Evolutionary conservation across 495 filamentous ascomycete genomes (phyloP), one percentile per base, ranked within the genome.

Genomic region (Elaphomyces granulatus): DNA sequence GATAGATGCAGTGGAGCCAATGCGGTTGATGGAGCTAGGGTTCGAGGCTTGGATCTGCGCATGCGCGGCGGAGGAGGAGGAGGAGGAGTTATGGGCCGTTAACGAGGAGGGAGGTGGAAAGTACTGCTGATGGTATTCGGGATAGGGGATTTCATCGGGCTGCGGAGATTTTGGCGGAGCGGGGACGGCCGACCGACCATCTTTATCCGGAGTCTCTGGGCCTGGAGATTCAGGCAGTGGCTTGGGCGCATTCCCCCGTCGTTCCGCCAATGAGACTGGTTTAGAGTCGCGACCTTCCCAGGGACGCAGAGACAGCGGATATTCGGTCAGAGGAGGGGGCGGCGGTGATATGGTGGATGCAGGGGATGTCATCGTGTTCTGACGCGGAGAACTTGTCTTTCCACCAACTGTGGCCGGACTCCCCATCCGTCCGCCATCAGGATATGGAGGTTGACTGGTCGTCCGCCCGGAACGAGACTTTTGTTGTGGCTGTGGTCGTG

Each of bases 1-100:
- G 0, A 77, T 93, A 0, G 90, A 95, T 12, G 87, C 86, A 19
- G 82, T 87, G 0, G 85, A 92, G 38, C 76, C 78, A 45, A 92
- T 75, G 17, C 87, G 75, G 59, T 87, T 83, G 55, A 95, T 70
- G 4, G 70, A 63, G 4, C 44, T 54, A 4, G 66, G 63, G 28
- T 68, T 66, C 8, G 68, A 64, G 45, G 60, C 55, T 47, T 53
- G 65, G 50, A 59, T 54, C 41, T 34, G 54, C 48, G 50, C 56
- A 51, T 40, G 49, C 43, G 40, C 49, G 37, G 32, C 47, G 42
- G 23, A 28, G 23, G 23, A 28, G 12, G 23, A 28, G 23, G 23
- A 28, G 12, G 23, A 28, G 12, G 23, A 12, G 32, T 34, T 30
- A 40, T 38, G 35, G 56, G 10, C 44, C 51, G 56, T 56, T 43